Percentiles rank a stretch among this genome's conserved stretches.
Evolutionary conservation across 2,329 filamentous ascomycete genomes (phyloP).

Genomic region (Diaporthe helianthi): DNA sequence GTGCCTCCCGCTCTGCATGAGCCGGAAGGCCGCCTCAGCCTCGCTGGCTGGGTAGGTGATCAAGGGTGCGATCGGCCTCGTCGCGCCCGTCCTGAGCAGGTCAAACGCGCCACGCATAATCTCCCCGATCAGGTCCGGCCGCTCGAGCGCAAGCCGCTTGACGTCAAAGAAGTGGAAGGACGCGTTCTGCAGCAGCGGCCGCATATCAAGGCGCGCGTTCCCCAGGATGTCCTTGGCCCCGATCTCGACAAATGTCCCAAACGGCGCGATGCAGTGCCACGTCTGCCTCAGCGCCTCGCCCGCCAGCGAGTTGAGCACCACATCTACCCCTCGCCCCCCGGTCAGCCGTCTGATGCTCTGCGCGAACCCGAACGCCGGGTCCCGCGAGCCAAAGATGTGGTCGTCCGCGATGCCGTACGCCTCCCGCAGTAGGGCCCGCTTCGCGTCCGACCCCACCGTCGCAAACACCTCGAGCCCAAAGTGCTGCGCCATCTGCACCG

Average conservation of each 20-base stretch:
- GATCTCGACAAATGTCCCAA: conserved; percentile 34
- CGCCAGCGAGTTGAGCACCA: neutral
- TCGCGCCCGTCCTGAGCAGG: neutral
- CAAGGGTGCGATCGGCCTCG: conserved; percentile 28
- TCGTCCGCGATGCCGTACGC: conserved; percentile 36
- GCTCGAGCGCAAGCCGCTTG: conserved; percentile 36
- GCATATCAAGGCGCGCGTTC: conserved; percentile 47
- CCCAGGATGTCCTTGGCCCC: conserved; percentile 36
- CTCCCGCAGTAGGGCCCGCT: conserved; percentile 24
- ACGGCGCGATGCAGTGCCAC: conserved; percentile 33
- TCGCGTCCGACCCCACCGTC: conserved; percentile 23
- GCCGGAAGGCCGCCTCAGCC: conserved; percentile 47
- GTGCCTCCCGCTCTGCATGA: conserved; percentile 41
- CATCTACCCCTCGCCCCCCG: conserved; percentile 29
- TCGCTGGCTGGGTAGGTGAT: conserved; percentile 34
- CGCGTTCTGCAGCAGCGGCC: conserved; percentile 28
- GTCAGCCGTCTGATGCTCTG: conserved; percentile 39
- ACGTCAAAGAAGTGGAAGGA: conserved; percentile 43
- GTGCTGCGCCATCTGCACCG: conserved; percentile 25
- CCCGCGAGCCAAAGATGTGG: conserved; percentile 41
- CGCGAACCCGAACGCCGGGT: conserved; percentile 40
- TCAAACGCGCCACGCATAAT: neutral
- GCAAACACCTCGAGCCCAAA: conserved; percentile 34
- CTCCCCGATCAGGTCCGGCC: neutral
- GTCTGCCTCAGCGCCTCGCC: conserved; percentile 40